A percentile compares a stretch with the other conserved stretches of the same genome.
Evolutionary conservation across 228 moss, liverwort and hornwort genomes (phyloP).

Genomic region (Sphagnum magellanicum): DNA sequence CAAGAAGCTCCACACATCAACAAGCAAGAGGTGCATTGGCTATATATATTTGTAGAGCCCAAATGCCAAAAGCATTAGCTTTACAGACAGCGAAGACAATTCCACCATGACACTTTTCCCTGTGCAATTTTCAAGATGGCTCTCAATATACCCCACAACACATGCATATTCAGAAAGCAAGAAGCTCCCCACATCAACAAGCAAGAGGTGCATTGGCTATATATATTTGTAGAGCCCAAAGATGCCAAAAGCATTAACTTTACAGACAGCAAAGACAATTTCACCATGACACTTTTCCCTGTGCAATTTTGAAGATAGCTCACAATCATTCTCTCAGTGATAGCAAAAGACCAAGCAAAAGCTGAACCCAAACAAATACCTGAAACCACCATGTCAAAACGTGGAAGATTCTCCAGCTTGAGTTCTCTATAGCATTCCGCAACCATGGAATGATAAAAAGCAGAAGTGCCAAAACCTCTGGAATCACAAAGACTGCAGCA

Average conservation of each 20-base stretch:
- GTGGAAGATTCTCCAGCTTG: constrained; percentile 71
- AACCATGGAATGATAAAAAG: constrained; percentile 86
- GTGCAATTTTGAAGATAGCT: background rate
- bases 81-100: too few relatives aligned
- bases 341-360: background rate
- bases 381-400: constrained; percentile 98
- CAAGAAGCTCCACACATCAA: too few relatives aligned
- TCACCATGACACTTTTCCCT: background rate
- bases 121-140: too few relatives aligned
- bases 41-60: too few relatives aligned
- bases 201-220: too few relatives aligned
- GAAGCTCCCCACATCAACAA: too few relatives aligned
- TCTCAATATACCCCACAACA: too few relatives aligned
- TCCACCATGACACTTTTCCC: too few relatives aligned
- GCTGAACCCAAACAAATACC: constrained; percentile 19
- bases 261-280: background rate
- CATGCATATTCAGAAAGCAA: too few relatives aligned
- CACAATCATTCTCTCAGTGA: background rate
- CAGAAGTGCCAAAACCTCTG: constrained; percentile 73
- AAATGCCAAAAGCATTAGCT: too few relatives aligned
- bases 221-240: background rate
- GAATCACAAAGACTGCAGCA: constrained; percentile 55
- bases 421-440: constrained; percentile 73
- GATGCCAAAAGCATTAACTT: background rate
- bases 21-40: too few relatives aligned